Evolutionary conservation across 345 rosid genomes (phyloP), one percentile per base, ranked within the genome.

Genomic region (Excoecaria agallocha): DNA sequence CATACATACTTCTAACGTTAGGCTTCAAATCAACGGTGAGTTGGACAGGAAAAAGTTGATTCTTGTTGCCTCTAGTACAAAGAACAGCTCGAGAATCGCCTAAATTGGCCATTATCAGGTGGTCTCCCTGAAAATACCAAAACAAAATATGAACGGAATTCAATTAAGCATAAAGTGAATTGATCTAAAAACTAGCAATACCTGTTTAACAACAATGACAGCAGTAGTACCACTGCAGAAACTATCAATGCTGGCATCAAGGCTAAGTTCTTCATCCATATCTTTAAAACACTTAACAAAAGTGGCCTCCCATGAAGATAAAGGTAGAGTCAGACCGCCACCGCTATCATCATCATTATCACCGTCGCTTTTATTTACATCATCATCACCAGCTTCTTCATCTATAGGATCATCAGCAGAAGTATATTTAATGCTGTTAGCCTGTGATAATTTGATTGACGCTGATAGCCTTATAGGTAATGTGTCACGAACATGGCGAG

Each of bases 11-110:
- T 77, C 85, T 79, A 79, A 93, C 62, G 79, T 86, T 84, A 0
- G 98, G 99, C 78, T 93, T 96, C 84, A 93, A 79, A 79, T 93
- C 99, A 67, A 83, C 85, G 0, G 98, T 93, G 76, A 96, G 92
- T 68, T 93, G 99, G 80, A 91, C 73, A 24, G 99, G 91, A 77
- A 86, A 48, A 6, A 86, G 85, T 66, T 84, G 87, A 75, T 88
- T 88, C 78, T 68, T 77, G 75, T 61, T 71, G 77, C 82, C 89
- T 77, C 89, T 86, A 3, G 89, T 87, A 68, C 93, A 89, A 58
- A 96, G 97, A 81, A 96, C 80, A 0, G 99, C 99, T 5, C 99
- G 89, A 68, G 98, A 96, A 83, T 96, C 98, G 2, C 97, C 99
- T 84, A 93, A 82, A 79, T 96, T 93, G n/a, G 96, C 86, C 6